Evolutionary conservation across 139 green algal species (phyloP).

Genomic region (Auxenochlorella pyrenoidosa): DNA sequence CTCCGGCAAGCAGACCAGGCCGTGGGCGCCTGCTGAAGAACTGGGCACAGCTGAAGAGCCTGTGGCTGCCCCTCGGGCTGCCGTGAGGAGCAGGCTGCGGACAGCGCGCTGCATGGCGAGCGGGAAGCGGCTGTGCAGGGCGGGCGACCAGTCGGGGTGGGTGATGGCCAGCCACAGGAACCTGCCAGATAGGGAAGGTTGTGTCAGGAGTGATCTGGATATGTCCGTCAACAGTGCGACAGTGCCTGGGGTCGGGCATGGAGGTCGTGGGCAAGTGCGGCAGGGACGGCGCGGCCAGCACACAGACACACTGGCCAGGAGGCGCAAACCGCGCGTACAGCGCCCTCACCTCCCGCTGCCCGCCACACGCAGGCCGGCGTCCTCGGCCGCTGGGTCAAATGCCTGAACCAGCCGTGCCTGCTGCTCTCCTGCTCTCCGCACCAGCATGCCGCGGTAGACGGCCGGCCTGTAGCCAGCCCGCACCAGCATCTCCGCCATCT

Average conservation of each 20-base stretch:
- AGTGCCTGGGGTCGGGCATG: background rate
- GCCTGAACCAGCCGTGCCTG: background rate
- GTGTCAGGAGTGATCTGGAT: too few species aligned
- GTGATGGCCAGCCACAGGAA: background rate
- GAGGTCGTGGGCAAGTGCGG: background rate
- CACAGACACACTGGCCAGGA: background rate
- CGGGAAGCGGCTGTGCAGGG: background rate
- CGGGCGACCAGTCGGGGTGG: background rate
- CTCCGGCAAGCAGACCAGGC: background rate
- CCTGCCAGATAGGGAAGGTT: background rate
- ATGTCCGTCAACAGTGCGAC: too few species aligned
- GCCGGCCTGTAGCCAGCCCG: background rate
- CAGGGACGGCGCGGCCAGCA: background rate
- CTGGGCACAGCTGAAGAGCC: background rate
- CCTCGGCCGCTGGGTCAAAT: background rate
- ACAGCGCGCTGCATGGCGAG: background rate
- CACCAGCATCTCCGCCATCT: conserved; percentile 1
- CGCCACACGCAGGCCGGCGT: background rate
- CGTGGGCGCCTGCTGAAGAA: too few species aligned
- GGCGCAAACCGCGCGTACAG: background rate
- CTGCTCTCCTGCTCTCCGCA: background rate
- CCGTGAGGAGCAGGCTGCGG: conserved; percentile 8
- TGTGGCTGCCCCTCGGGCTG: background rate
- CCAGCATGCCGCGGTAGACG: background rate
- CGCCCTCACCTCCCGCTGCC: conserved; percentile 14